A percentile compares a stretch with the other conserved stretches of the same genome.
These are phyloP conservation scores for Saccharomyces hybrid DNA, from an alignment of 1,139 yeast species.

Conservation along the genomic window DNA sequence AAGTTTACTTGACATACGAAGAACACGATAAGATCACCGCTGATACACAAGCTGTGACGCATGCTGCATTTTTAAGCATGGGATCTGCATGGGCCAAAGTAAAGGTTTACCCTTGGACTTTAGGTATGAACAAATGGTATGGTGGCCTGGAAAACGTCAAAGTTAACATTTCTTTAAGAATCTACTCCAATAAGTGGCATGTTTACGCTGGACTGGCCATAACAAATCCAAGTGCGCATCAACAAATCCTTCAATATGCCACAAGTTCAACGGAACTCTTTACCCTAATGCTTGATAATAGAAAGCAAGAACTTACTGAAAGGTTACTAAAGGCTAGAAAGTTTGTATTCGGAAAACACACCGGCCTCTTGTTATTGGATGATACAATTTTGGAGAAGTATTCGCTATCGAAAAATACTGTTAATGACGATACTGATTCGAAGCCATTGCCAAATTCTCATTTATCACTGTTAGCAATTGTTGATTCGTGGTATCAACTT, in stretches of 20 bases:
- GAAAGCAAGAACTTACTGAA: constrained; percentile 46
- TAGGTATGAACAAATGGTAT: constrained; percentile 49
- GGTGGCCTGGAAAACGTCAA: constrained; percentile 97
- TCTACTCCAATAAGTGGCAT: constrained; percentile 92
- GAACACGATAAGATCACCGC: constrained; percentile 95
- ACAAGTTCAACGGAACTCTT: constrained; percentile 75
- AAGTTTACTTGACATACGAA: constrained; percentile 69
- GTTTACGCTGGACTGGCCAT: constrained; percentile 97
- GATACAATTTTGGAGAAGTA: constrained; percentile 75
- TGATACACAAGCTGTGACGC: constrained; percentile 97
- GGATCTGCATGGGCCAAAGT: constrained; percentile 89
- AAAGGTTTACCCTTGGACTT: constrained; percentile 79
- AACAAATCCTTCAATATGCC: constrained; percentile 84
- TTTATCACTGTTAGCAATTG: constrained; percentile 77
- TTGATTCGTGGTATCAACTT: constrained; percentile 83
- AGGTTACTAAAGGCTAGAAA: constrained; percentile 62
- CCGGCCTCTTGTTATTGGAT: constrained; percentile 48
- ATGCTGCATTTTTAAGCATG: constrained; percentile 94
- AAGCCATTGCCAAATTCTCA: constrained; percentile 74
- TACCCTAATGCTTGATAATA: constrained; percentile 71
- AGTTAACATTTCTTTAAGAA: constrained; percentile 82
- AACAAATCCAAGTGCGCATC: constrained; percentile 89
- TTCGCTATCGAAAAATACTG: constrained; percentile 64
- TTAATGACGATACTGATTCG: constrained; percentile 37
- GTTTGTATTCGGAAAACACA: constrained; percentile 60